Evolutionary conservation across 495 filamentous ascomycete species (phyloP).

Genomic region (Talaromyces trachyspermus): DNA sequence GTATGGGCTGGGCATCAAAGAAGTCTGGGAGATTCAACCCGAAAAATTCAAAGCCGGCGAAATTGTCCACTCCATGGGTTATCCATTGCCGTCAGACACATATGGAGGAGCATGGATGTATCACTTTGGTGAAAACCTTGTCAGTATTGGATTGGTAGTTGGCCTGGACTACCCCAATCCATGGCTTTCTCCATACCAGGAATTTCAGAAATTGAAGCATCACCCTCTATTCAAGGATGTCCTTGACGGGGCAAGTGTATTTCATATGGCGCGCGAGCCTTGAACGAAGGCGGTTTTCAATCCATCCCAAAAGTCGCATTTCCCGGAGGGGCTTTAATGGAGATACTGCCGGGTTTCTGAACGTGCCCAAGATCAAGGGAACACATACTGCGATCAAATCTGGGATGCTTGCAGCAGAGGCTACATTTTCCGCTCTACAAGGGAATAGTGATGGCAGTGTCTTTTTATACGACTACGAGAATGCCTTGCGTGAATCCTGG

Average conservation of each 20-base stretch:
- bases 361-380: conserved; percentile 97
- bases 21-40: conserved; percentile 93
- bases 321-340: conserved; percentile 95
- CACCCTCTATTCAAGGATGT: conserved; percentile 79
- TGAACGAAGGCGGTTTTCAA: conserved; percentile 96
- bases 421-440: conserved; percentile 67
- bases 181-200: conserved; percentile 89
- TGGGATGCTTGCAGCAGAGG: conserved; percentile 93
- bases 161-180: conserved; percentile 96
- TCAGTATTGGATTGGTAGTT: conserved; percentile 87
- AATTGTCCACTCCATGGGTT: conserved; percentile 87
- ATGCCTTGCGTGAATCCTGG: conserved; percentile 70
- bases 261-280: conserved; percentile 86
- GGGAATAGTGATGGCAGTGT: conserved; percentile 56
- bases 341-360: conserved; percentile 93
- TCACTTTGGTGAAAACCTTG: conserved; percentile 96
- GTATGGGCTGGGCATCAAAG: conserved; percentile 90
- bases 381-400: conserved; percentile 97
- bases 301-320: conserved; percentile 96
- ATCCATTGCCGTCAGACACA: conserved; percentile 78
- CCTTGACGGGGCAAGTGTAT: conserved; percentile 95
- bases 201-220: conserved; percentile 98
- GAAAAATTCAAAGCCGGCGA: conserved; percentile 87
- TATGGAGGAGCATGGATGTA: conserved; percentile 99
- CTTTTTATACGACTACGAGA: conserved; percentile 94